Evolutionary conservation across 2,329 filamentous ascomycete genomes (phyloP).

Genomic region (Trichoderma koningiopsis): DNA sequence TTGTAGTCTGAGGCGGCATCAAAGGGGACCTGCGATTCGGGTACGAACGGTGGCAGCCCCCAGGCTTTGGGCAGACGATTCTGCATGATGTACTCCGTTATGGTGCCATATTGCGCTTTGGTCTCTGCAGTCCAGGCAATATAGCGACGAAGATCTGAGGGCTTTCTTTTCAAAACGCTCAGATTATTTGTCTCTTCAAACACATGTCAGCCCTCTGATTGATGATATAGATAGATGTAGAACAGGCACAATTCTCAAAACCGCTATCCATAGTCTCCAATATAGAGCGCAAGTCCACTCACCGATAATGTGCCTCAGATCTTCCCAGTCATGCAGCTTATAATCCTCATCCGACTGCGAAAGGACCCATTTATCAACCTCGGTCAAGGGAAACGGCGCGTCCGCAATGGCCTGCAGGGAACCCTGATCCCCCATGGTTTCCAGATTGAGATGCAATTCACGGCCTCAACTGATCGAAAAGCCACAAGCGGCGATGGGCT

Average conservation of each 20-base stretch:
- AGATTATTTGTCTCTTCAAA: constrained; percentile 60
- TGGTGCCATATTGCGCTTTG: constrained; percentile 73
- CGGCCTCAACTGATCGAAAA: background rate
- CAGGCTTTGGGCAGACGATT: constrained; percentile 70
- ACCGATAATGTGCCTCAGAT: constrained; percentile 69
- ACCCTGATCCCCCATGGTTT: constrained; percentile 45
- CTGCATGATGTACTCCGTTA: constrained; percentile 75
- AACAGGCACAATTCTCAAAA: background rate
- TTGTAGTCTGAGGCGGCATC: constrained; percentile 60
- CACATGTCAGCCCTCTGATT: background rate
- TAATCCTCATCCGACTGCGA: constrained; percentile 71
- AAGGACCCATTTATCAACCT: constrained; percentile 59
- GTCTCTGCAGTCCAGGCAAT: constrained; percentile 73
- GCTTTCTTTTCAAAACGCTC: constrained; percentile 74
- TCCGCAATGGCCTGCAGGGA: constrained; percentile 39
- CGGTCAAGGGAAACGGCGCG: constrained; percentile 61
- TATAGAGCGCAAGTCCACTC: constrained; percentile 33
- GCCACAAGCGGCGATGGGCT: background rate
- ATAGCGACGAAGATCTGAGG: constrained; percentile 78
- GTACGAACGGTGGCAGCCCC: constrained; percentile 61
- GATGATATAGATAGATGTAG: background rate
- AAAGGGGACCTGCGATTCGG: constrained; percentile 55
- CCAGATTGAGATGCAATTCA: background rate
- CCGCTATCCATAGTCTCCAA: background rate
- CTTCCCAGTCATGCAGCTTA: constrained; percentile 70